Conservation (phyloP, 31 red algal genomes). For the Bonnemaisonia californica region DNA sequence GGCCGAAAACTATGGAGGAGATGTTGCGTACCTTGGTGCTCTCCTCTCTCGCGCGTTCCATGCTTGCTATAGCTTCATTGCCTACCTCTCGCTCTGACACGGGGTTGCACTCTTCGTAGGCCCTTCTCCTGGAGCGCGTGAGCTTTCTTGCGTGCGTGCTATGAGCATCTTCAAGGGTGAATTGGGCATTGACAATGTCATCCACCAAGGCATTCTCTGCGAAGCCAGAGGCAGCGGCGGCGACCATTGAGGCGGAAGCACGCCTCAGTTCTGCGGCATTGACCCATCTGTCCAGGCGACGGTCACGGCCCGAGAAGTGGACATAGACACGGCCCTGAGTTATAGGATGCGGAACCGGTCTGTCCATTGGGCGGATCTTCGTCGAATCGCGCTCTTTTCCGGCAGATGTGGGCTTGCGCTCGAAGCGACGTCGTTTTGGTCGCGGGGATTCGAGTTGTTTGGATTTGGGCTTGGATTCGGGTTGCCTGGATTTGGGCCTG, state of each 20-base stretch:
- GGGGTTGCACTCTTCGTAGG: slow-evolving; percentile 60
- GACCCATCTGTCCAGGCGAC: slow-evolving; percentile 74
- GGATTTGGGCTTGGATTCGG: too few species aligned
- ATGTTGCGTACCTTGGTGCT: slow-evolving; percentile 72
- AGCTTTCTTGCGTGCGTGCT: slow-evolving; percentile 19
- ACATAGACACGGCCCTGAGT: slow-evolving; percentile 51
- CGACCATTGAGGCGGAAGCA: slow-evolving; percentile 19
- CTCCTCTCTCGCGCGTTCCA: slow-evolving; percentile 56
- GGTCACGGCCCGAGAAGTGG: slow-evolving; percentile 61
- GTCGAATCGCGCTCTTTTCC: too few species aligned
- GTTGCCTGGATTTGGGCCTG: too few species aligned
- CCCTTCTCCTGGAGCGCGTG: slow-evolving; percentile 43
- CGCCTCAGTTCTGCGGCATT: slow-evolving; percentile 36
- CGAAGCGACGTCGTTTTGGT: neutral
- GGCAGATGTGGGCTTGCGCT: too few species aligned
- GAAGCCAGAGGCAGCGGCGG: neutral
- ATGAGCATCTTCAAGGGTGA: neutral
- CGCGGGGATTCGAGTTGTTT: too few species aligned
- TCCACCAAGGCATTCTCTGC: slow-evolving; percentile 10
- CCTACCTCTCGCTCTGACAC: slow-evolving; percentile 38
- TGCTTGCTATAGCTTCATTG: slow-evolving; percentile 30
- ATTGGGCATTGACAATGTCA: slow-evolving; percentile 12
- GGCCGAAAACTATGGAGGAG: slow-evolving; percentile 39
- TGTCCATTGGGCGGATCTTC: too few species aligned
- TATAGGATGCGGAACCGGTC: slow-evolving; percentile 39